A percentile compares a stretch with the other conserved stretches of the same genome.
Conservation (phyloP, 495 filamentous ascomycete species). For the Gamarada debralockiae region DNA sequence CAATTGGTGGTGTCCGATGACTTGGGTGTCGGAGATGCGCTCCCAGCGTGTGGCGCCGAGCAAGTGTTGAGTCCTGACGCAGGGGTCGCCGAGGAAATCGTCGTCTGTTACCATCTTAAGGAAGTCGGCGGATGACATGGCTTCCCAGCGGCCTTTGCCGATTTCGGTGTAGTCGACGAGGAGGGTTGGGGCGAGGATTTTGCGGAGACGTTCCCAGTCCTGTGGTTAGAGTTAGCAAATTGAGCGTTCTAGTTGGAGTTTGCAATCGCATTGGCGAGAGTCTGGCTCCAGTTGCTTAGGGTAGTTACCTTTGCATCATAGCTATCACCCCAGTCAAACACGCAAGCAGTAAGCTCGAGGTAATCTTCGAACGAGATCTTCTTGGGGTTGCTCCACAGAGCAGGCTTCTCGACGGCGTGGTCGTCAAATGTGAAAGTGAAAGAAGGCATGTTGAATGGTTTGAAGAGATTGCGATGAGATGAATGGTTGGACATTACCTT, state of each 20-base stretch:
- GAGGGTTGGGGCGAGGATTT: constrained; percentile 69
- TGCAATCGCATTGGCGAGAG: background rate
- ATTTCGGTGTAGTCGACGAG: constrained; percentile 73
- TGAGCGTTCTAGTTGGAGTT: background rate
- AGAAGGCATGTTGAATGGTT: constrained; percentile 10
- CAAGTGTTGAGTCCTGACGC: constrained; percentile 63
- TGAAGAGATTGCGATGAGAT: background rate
- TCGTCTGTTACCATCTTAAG: constrained; percentile 64
- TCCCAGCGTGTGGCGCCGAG: constrained; percentile 71
- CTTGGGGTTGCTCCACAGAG: constrained; percentile 8
- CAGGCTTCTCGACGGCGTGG: background rate
- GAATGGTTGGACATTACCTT: too few species aligned
- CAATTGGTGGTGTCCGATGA: constrained; percentile 72
- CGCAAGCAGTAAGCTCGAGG: constrained; percentile 46
- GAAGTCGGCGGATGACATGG: constrained; percentile 70
- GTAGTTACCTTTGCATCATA: constrained; percentile 60
- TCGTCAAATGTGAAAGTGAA: constrained; percentile 13
- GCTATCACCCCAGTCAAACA: constrained; percentile 78
- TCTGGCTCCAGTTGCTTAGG: background rate
- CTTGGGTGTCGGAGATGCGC: constrained; percentile 60
- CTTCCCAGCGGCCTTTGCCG: constrained; percentile 65
- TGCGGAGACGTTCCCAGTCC: constrained; percentile 69
- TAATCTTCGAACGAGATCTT: constrained; percentile 33
- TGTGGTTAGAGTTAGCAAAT: too few species aligned
- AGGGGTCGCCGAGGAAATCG: constrained; percentile 64